Evolutionary conservation across 345 rosid species (phyloP), one percentile per base, ranked within the genome.

Genomic region (Citrus maxima): DNA sequence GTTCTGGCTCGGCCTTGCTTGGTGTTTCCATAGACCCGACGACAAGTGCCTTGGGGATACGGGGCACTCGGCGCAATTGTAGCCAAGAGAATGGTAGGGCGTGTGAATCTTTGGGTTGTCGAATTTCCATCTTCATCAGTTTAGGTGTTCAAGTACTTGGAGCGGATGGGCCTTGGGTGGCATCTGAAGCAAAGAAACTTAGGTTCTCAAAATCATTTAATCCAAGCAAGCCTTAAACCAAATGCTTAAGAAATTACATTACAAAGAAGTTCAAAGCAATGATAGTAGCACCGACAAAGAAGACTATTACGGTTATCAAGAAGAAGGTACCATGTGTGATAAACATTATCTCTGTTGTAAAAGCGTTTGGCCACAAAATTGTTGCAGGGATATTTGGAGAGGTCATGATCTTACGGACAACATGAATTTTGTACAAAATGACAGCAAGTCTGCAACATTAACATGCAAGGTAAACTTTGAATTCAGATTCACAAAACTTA

Each of bases 391-490:
- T 96, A 94, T 79, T 91, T 94, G 78, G 88, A 89, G 67, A 96
- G 98, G 60, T 90, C 84, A 77, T 96, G 97, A 79, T 96, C 99
- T 84, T 83, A 92, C 51, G 97, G 97, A 83, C 99, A 96, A 55
- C 98, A 91, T 28, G 92, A 82, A 67, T 87, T 84, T 6, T 92
- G 94, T 21, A 92, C 95, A 89, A 91, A 96, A 87, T 91, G 89
- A 83, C 84, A 77, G 84, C 99, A 96, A 0, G 99, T 97, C 99
- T 96, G 90, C 85, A 90, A 79, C 63, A 88, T 38, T 60, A 83
- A 55, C 76, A 78, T 56, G 12, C 65, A 28, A 22, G 13, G 25
- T 25, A 75, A 49, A 60, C 13, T n/a, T 21, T 64, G 35, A 30
- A 55, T 59, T 25, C 32, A 28, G 70, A 12, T n/a, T 18, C 2